phyloP scores from a whole-genome alignment of 2,329 filamentous ascomycete genomes.

The Clathrospora elynae region DNA sequence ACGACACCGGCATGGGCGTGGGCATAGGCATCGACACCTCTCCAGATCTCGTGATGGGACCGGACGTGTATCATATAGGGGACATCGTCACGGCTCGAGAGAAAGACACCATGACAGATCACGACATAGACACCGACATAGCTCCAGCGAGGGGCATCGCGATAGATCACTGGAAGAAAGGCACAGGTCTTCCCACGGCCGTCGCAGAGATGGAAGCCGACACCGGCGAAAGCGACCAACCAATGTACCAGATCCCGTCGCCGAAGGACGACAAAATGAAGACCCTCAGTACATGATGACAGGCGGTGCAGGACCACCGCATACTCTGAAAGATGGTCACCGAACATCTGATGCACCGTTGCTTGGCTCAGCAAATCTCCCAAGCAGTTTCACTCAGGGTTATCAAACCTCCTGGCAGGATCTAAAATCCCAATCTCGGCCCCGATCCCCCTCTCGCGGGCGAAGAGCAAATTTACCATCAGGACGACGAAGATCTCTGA shows the following conservation, averaged over 20 bases:
- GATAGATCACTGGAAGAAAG: not conserved
- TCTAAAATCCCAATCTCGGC: not conserved
- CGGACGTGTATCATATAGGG: not conserved
- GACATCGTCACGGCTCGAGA: constrained; percentile 1
- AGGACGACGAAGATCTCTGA: not conserved
- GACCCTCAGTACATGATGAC: not conserved
- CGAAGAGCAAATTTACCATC: not conserved
- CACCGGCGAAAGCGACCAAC: not conserved
- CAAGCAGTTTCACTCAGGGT: not conserved
- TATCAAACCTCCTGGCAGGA: constrained; percentile 7
- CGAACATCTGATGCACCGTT: not conserved
- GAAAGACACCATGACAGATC: not conserved
- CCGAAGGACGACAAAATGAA: not conserved
- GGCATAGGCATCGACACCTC: not conserved
- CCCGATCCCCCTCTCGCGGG: constrained; percentile 1
- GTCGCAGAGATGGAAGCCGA: not conserved
- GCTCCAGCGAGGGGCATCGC: not conserved
- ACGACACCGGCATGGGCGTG: not conserved
- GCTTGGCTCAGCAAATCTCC: not conserved
- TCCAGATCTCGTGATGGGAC: no score
- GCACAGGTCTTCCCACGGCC: no score
- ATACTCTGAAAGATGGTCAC: no score
- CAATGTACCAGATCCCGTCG: not conserved
- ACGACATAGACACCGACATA: not conserved
- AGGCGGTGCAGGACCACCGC: not conserved